Percentiles rank a stretch among this genome's conserved stretches.
Evolutionary conservation across 805 yeast species (phyloP).

Genomic region (Candida stauntonica): DNA sequence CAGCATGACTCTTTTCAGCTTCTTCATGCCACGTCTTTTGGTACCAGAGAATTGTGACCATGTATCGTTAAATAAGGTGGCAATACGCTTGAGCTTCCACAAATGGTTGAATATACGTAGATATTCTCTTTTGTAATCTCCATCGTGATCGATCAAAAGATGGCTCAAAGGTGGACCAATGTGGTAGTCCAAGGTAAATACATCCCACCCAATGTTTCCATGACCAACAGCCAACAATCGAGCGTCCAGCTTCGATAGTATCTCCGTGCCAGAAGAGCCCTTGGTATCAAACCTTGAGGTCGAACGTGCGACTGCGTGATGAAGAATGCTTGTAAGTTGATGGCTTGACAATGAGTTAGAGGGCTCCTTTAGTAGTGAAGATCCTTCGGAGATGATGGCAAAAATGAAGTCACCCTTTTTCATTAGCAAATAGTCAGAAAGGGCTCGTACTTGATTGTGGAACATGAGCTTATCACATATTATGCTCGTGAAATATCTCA

Average conservation of each 20-base stretch:
- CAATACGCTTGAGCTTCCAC: constrained; percentile 70
- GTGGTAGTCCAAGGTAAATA: constrained; percentile 79
- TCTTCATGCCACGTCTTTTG: constrained; percentile 15
- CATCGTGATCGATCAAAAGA: constrained; percentile 47
- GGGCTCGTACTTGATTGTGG: constrained; percentile 50
- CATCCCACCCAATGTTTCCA: constrained; percentile 85
- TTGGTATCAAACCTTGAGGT: constrained; percentile 39
- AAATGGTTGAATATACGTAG: constrained; percentile 78
- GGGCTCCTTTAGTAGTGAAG: constrained; percentile 50
- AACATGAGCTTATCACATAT: constrained; percentile 47
- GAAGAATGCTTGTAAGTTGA: constrained; percentile 58
- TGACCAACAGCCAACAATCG: constrained; percentile 70
- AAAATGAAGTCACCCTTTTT: constrained; percentile 82
- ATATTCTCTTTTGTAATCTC: constrained; percentile 52
- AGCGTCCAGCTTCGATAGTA: constrained; percentile 68
- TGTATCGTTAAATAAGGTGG: constrained; percentile 42
- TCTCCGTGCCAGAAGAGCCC: constrained; percentile 32
- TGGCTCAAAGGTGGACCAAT: constrained; percentile 47
- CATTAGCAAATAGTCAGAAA: constrained; percentile 65
- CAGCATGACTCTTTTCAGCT: constrained; percentile 20
- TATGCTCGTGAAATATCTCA: constrained; percentile 45
- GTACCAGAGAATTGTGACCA: constrained; percentile 37
- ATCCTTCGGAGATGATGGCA: constrained; percentile 52
- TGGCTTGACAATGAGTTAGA: constrained; percentile 61
- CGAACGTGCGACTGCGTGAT: constrained; percentile 56